Percentiles rank a stretch among this genome's conserved stretches.
Conservation (phyloP, 305 asterid species). For the Fraxinus latifolia region DNA sequence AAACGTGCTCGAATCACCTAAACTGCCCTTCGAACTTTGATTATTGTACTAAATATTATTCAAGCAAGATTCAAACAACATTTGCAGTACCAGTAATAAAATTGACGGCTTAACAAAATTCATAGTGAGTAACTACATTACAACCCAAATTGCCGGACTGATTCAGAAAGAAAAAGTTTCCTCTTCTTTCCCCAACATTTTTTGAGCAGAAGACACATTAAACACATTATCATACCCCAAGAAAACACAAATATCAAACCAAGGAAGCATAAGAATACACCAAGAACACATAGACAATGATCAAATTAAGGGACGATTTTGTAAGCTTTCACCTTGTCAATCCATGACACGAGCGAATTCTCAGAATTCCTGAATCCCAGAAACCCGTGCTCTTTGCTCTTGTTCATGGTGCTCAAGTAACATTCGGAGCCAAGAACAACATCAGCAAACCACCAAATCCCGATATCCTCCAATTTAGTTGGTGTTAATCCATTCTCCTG, state of each 20-base stretch:
- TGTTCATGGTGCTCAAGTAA: slow-evolving; percentile 1
- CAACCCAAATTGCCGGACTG: background rate
- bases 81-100: background rate
- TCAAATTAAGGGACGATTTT: slow-evolving; percentile 20
- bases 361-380: background rate
- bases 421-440: background rate
- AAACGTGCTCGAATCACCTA: background rate
- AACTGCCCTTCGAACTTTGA: background rate
- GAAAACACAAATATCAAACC: background rate
- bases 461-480: slow-evolving; percentile 23
- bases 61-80: background rate
- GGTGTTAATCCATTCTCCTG: slow-evolving; percentile 11
- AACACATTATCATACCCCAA: slow-evolving; percentile 8
- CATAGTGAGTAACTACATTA: background rate
- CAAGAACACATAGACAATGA: background rate
- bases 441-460: slow-evolving; percentile 3
- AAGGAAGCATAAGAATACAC: background rate
- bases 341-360: background rate
- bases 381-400: slow-evolving; percentile 15
- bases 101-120: background rate
- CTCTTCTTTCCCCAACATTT: background rate
- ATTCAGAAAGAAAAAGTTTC: slow-evolving; percentile 17
- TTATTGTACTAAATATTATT: background rate
- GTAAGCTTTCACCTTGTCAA: slow-evolving; percentile 1
- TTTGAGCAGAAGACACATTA: background rate